These are phyloP conservation scores for Alternaria burnsii DNA, from an alignment of 2,329 filamentous ascomycete species.

Conservation along the genomic window DNA sequence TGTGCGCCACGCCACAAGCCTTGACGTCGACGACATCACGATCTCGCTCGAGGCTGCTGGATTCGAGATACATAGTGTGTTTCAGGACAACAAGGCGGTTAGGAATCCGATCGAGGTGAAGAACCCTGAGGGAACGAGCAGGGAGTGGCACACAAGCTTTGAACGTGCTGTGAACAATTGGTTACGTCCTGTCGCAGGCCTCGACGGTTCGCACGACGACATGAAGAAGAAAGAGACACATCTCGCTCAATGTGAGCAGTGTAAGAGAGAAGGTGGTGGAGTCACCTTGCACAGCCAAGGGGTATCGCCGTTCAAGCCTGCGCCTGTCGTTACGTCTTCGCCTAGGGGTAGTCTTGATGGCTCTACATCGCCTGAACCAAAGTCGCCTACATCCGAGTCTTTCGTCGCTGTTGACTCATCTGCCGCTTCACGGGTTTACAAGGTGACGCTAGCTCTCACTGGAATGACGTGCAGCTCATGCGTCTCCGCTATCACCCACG, in stretches of 20 bases:
- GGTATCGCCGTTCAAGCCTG: conserved; percentile 22
- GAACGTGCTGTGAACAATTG: conserved; percentile 47
- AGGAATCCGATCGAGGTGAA: conserved; percentile 26
- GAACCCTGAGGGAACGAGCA: conserved; percentile 20
- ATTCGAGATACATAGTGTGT: conserved; percentile 66
- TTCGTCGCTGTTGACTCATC: conserved; percentile 31
- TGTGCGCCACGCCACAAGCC: conserved; percentile 61
- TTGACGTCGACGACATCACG: conserved; percentile 53
- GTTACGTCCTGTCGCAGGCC: conserved; percentile 24
- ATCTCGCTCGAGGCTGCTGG: conserved; percentile 64
- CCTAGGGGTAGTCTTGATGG: conserved; percentile 25
- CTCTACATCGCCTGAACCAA: conserved; percentile 14
- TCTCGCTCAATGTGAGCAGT: conserved; percentile 48
- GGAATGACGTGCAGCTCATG: conserved; percentile 71
- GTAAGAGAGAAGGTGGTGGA: conserved; percentile 41
- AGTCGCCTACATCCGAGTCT: conserved; percentile 20
- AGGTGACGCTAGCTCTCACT: conserved; percentile 59
- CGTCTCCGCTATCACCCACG: conserved; percentile 60
- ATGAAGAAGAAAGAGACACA: conserved; percentile 45
- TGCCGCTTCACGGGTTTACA: conserved; percentile 21
- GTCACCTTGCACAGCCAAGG: conserved; percentile 25
- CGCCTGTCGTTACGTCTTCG: conserved; percentile 19
- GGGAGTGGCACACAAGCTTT: conserved; percentile 46
- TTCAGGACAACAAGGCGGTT: conserved; percentile 37
- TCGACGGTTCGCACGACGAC: conserved; percentile 24